Base-by-base conservation (phyloP, 768 basidiomycete species). In the Xerocomellus chrysenteron region DNA sequence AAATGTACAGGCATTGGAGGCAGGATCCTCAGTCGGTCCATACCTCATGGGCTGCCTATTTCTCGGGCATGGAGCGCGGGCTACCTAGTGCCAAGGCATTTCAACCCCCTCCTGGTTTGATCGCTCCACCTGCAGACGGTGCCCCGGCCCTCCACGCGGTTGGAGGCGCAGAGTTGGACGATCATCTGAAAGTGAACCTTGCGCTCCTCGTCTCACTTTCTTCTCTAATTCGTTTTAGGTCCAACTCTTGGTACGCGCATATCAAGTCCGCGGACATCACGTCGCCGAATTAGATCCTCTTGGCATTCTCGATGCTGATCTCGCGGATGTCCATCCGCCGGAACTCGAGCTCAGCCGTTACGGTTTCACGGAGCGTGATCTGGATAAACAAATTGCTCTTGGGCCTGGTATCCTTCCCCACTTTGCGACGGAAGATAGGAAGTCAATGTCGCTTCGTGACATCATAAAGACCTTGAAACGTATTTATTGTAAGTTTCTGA, bases 191-290 rank as follows among this genome's bases (percentile, higher is more conserved):
- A 82, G 96, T 94, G 54, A 52, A 77, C 56, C 9, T 16, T 30
- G 3, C 19, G 10, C 36, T 54, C 21, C 39, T 50, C 14, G 37
- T 64, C 44, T 42, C 49, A n/a, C 13, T 35, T 36, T 32, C 21
- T 17, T 50, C 48, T 28, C 43, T 54, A 6, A 58, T 32, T 32
- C 30, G 28, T 28, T 62, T 21, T 68, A 98, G 96, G 88, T 94
- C 17, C 97, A 99, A 90, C 82, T 98, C 30, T 87, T 99, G 54
- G 94, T 98, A 50, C 89, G 97, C 54, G 97, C 97, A 4, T 99
- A 97, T 75, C 97, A 99, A 85, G 97, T 99, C 17, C 91, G 96
- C 57, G 97, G 97, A 16, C 97, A 99, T 67, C 94, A 98, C 66
- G 81, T 94, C 55, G 97, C 96, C 36, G 90, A 97, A 61, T 81